A percentile compares a stretch with the other conserved stretches of the same genome.
These are phyloP conservation scores for Mucor sp. DNA, from an alignment of 371 early-diverging fungal genomes.

Conservation along the genomic window DNA sequence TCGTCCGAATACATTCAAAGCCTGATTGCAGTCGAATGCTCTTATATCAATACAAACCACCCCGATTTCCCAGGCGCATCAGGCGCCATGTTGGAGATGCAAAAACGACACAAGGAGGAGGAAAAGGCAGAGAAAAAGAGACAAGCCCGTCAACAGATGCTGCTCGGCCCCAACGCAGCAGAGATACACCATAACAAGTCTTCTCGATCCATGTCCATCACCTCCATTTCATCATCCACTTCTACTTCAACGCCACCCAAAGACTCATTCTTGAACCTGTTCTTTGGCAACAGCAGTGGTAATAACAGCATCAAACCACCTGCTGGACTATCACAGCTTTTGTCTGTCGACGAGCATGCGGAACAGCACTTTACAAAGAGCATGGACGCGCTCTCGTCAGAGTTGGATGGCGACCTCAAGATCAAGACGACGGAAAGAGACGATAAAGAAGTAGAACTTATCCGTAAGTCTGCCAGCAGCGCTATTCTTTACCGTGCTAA, in stretches of 20 bases:
- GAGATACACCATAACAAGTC: background rate
- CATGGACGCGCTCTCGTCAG: background rate
- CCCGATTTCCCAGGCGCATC: constrained; percentile 88
- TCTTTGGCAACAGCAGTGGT: constrained; percentile 55
- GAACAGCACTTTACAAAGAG: constrained; percentile 4
- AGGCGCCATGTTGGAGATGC: constrained; percentile 68
- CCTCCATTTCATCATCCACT: constrained; percentile 5
- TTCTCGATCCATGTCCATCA: constrained; percentile 24
- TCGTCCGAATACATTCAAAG: constrained; percentile 78
- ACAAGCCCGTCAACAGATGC: constrained; percentile 19
- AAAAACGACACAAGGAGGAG: constrained; percentile 40
- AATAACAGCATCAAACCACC: background rate
- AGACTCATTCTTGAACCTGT: constrained; percentile 63
- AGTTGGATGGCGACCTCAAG: constrained; percentile 12
- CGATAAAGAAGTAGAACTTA: constrained; percentile 80
- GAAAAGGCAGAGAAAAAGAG: constrained; percentile 42
- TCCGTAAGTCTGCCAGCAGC: constrained; percentile 53
- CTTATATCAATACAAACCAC: constrained; percentile 93
- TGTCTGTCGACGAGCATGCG: background rate
- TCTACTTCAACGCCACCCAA: constrained; percentile 15
- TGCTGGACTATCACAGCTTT: constrained; percentile 7
- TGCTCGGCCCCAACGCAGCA: background rate
- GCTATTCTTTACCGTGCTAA: background rate
- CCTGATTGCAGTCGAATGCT: constrained; percentile 82
- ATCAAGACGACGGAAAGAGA: constrained; percentile 63